phyloP scores from a whole-genome alignment of 495 filamentous ascomycete genomes.

The Penicillium arizonense region DNA sequence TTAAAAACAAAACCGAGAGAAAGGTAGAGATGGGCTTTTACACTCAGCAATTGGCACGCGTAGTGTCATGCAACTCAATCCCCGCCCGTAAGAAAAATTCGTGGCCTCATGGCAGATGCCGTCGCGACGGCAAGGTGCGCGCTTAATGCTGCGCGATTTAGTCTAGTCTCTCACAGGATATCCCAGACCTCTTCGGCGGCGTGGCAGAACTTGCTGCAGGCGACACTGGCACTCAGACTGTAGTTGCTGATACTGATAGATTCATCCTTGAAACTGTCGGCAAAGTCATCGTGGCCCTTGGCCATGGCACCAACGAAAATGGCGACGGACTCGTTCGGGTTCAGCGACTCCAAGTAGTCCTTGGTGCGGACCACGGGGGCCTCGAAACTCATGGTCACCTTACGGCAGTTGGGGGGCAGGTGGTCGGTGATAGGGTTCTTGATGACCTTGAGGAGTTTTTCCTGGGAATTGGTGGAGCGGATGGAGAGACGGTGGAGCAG shows the following conservation, averaged over 20 bases:
- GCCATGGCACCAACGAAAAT: conserved; percentile 99
- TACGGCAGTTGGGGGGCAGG: conserved; percentile 93
- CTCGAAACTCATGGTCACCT: conserved; percentile 93
- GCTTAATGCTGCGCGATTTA: conserved; percentile 13
- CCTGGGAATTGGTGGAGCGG: conserved; percentile 90
- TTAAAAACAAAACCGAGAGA: conserved; percentile 7
- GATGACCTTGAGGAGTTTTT: conserved; percentile 96
- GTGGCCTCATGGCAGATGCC: conserved; percentile 29
- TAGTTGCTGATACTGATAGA: conserved; percentile 98
- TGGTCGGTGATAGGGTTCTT: conserved; percentile 97
- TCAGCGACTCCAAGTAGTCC: conserved; percentile 81
- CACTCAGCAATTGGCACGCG: neutral
- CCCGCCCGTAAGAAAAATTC: conserved; percentile 31
- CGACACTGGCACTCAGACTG: conserved; percentile 93
- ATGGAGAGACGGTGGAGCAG: conserved; percentile 96
- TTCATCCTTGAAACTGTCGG: conserved; percentile 91
- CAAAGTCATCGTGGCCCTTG: conserved; percentile 93
- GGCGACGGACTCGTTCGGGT: conserved; percentile 84
- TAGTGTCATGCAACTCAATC: conserved; percentile 6
- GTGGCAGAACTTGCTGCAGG: conserved; percentile 99
- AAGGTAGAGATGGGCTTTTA: conserved; percentile 1
- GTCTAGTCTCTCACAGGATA: conserved; percentile 59
- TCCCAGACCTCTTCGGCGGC: conserved; percentile 96
- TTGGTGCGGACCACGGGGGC: conserved; percentile 79
- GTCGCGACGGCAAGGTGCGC: conserved; percentile 10